Evolutionary conservation across 441 rosid genomes (phyloP).

Genomic region (Gossypium trilobum): DNA sequence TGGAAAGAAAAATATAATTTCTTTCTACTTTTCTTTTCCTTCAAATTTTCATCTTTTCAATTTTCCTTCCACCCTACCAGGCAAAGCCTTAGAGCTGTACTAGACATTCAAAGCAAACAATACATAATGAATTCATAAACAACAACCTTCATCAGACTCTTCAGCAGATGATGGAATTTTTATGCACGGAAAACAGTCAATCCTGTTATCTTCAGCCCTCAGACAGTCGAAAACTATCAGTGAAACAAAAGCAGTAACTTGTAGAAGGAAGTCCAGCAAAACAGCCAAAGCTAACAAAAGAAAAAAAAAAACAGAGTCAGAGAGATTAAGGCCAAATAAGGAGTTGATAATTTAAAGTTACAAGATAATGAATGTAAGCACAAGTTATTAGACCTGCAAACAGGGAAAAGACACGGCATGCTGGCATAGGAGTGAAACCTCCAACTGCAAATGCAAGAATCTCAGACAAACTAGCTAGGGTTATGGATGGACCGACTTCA

Average conservation of each 20-base stretch:
- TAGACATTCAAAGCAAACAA: not conserved
- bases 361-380: not conserved
- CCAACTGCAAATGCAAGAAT: conserved; percentile 73
- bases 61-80: not conserved
- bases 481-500: conserved; percentile 75
- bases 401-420: conserved; percentile 73
- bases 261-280: conserved; percentile 86
- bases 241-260: conserved; percentile 96
- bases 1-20: not conserved
- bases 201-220: conserved; percentile 66
- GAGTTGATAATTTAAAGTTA: not conserved
- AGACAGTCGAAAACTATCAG: conserved; percentile 76
- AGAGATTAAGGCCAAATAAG: not conserved
- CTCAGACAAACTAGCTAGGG: conserved; percentile 70
- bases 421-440: conserved; percentile 70
- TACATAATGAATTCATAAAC: not conserved
- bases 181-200: conserved; percentile 90
- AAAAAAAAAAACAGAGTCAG: conserved; percentile 1
- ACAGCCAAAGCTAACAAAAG: conserved; percentile 74
- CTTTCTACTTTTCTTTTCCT: not conserved
- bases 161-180: conserved; percentile 44
- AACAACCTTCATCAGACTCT: conserved; percentile 51
- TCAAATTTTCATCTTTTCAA: not conserved
- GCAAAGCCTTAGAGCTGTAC: not conserved
- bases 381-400: conserved; percentile 47